Evolutionary conservation across 2,329 filamentous ascomycete species (phyloP).

Genomic region (Ophiostoma quercus): DNA sequence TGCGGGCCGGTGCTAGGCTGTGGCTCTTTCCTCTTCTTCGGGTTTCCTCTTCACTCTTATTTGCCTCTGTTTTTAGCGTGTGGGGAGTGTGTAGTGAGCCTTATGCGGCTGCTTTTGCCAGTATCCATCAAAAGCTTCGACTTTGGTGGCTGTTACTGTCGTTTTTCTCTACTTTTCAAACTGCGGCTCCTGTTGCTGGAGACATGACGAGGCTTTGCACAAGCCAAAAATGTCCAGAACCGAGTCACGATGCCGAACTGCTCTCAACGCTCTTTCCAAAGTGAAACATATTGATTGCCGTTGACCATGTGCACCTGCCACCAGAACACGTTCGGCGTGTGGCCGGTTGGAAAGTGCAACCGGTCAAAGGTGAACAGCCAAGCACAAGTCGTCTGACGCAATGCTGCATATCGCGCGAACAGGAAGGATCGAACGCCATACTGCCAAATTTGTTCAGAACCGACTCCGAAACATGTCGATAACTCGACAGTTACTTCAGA

Average conservation of each 20-base stretch:
- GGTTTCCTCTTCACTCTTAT: not conserved
- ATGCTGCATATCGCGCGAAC: constrained; percentile 17
- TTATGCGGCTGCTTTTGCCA: not conserved
- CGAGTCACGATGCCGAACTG: not conserved
- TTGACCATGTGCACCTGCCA: not conserved
- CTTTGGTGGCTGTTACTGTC: not conserved
- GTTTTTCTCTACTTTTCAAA: not conserved
- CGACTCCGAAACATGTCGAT: not conserved
- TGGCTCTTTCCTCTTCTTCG: constrained; percentile 6
- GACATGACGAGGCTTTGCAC: not conserved
- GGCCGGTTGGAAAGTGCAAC: not conserved
- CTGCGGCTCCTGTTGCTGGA: not conserved
- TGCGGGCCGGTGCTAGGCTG: constrained; percentile 20
- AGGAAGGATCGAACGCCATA: constrained; percentile 13
- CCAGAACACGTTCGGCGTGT: not conserved
- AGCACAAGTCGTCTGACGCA: constrained; percentile 18
- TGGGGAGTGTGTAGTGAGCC: not conserved
- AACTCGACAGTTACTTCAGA: not conserved
- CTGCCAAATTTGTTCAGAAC: not conserved
- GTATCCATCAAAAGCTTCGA: not conserved
- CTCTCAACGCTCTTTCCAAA: not conserved
- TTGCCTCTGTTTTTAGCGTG: not conserved
- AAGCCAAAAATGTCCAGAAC: not conserved
- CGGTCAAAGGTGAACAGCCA: not conserved
- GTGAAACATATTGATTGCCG: not conserved